Evolutionary conservation across 805 yeast genomes (phyloP).

Genomic region (Cyberlindnera bimundalis): DNA sequence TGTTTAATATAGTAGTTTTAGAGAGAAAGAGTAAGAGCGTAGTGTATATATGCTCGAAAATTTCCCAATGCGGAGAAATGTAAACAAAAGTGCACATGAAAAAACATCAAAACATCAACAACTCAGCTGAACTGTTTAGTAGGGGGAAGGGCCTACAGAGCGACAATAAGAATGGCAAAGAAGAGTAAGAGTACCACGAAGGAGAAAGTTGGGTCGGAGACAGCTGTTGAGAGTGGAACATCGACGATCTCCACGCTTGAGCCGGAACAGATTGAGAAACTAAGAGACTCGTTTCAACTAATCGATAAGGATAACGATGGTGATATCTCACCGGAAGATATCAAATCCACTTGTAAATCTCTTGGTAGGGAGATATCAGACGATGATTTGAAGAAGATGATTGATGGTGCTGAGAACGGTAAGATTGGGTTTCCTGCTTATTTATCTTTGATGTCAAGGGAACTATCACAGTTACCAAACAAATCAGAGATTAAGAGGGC

Average conservation of each 20-base stretch:
- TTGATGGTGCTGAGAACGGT: conserved; percentile 29
- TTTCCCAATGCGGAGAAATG: conserved; percentile 8
- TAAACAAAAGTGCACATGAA: conserved; percentile 14
- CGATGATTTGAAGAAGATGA: conserved; percentile 47
- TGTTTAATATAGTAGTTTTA: no score
- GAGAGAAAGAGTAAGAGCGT: no score
- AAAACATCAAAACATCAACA: no score
- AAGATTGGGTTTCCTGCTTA: conserved; percentile 56
- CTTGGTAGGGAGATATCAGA: conserved; percentile 46
- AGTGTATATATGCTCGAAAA: not conserved
- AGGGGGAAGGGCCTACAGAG: no score
- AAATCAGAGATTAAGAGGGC: conserved; percentile 55
- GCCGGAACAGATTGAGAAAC: conserved; percentile 58
- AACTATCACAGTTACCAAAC: conserved; percentile 49
- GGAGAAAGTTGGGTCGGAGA: not conserved
- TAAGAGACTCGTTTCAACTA: conserved; percentile 72
- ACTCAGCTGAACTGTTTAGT: no score
- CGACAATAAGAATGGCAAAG: not conserved
- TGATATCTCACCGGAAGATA: conserved; percentile 49
- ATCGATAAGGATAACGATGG: conserved; percentile 85
- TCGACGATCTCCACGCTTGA: conserved; percentile 41
- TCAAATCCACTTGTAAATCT: conserved; percentile 49
- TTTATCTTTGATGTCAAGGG: conserved; percentile 56
- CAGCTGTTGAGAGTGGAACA: no score
- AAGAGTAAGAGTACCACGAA: no score